A percentile compares a stretch with the other conserved stretches of the same genome.
phyloP scores from a whole-genome alignment of 257 asterid genomes.

The Haberlea rhodopensis region DNA sequence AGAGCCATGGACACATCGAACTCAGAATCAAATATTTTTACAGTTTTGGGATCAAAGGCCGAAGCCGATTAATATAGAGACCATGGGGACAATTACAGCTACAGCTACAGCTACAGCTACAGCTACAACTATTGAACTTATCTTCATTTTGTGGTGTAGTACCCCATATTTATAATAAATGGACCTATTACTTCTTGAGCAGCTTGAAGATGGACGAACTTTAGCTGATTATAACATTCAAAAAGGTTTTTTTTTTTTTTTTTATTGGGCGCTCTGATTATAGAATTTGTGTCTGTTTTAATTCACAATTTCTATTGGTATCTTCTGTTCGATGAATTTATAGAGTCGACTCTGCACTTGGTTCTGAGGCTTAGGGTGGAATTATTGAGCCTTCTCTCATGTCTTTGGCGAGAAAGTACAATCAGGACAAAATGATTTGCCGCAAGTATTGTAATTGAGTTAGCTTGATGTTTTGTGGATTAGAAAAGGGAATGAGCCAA shows the following conservation, averaged over 20 bases:
- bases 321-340: constrained; percentile 20
- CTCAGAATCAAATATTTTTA: too few species aligned
- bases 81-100: too few species aligned
- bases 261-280: too few species aligned
- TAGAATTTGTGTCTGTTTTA: background rate
- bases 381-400: constrained; percentile 68
- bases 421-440: constrained; percentile 70
- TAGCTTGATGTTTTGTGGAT: background rate
- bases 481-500: too few species aligned
- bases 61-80: too few species aligned
- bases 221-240: constrained; percentile 70
- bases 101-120: too few species aligned
- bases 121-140: too few species aligned
- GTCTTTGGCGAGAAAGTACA: too few species aligned
- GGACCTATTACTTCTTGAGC: too few species aligned
- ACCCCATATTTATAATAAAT: too few species aligned
- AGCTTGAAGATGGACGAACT: constrained; percentile 71
- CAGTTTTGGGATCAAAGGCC: too few species aligned
- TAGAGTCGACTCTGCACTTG: constrained; percentile 66
- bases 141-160: too few species aligned
- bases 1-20: constrained; percentile 42
- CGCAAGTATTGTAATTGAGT: constrained; percentile 41
- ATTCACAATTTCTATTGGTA: background rate
- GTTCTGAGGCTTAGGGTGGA: constrained; percentile 80
- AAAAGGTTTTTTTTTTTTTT: constrained; percentile 34